Base-by-base conservation (phyloP, 257 asterid genomes). In the Penstemon eatonii region DNA sequence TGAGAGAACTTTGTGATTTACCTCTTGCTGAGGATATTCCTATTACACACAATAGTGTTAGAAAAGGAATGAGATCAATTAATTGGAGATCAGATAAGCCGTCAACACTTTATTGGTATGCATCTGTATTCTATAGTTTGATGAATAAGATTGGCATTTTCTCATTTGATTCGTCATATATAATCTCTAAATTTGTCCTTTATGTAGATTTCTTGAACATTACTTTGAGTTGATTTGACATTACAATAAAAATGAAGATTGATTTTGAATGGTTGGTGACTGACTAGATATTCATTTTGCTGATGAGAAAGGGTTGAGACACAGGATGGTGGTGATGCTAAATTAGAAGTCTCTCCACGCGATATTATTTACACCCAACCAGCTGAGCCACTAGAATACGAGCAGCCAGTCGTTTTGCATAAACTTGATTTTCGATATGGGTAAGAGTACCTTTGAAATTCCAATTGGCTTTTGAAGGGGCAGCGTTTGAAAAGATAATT, bases 261-360 rank as follows among this genome's bases (percentile, higher is more conserved):
- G 60, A 38, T 42, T 54, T 50, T 64, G 33, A 61, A 73, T 51
- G 67, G 54, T 65, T 69, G 64, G n/a, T 69, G 52, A 39, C 78
- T 78, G 36, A 74, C 46, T 43, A 9, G 8, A 38, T 51, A 3
- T 39, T 44, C 13, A 65, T 65, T 47, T 44, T 10, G 51, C 36
- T 66, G 64, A 70, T 73, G 59, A 60, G 67, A 65, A 83, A 83
- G 99, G 98, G 98, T 82, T 72, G 98, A 89, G 96, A 89, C 99
- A 56, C 97, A 91, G 75, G 99, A 94, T 66, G 96, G 96, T 8
- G 99, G 99, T 71, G 99, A 94, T 89, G 97, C 99, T 68, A 94
- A 84, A 81, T 75, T 89, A 11, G 96, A 94, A 66, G 89, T 86
- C 72, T 94, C 96, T 75, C 99, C 99, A 15, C 97, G 99, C 67